These are phyloP conservation scores for Macrophomina pseudophaseolina DNA, from an alignment of 2,329 filamentous ascomycete genomes.

Conservation along the genomic window DNA sequence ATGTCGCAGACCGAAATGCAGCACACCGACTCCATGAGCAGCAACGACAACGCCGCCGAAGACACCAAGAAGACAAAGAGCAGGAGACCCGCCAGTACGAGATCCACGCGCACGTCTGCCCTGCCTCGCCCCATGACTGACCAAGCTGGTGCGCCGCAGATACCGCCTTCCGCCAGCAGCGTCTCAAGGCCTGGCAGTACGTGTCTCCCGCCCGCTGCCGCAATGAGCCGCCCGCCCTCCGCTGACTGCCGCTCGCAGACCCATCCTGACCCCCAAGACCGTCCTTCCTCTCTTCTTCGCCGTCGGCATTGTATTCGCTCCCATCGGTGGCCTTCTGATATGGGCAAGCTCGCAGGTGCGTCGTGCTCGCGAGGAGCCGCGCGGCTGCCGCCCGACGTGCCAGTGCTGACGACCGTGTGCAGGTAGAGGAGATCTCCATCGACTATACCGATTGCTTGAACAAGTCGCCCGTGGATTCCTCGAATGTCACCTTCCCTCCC, in stretches of 20 bases:
- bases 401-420: conserved; percentile 8
- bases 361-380: not conserved
- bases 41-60: conserved; percentile 48
- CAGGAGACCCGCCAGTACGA: conserved; percentile 84
- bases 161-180: conserved; percentile 95
- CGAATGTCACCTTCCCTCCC: conserved; percentile 30
- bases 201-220: conserved; percentile 45
- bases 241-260: conserved; percentile 62
- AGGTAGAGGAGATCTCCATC: conserved; percentile 90
- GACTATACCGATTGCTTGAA: conserved; percentile 82
- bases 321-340: conserved; percentile 84
- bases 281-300: conserved; percentile 89
- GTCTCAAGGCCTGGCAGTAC: conserved; percentile 98
- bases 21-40: conserved; percentile 49
- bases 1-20: conserved; percentile 55
- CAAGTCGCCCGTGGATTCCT: conserved; percentile 55
- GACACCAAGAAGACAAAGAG: conserved; percentile 74
- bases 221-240: conserved; percentile 7
- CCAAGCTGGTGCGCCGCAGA: conserved; percentile 59
- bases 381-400: not conserved
- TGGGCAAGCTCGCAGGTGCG: conserved; percentile 80
- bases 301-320: conserved; percentile 89
- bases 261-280: conserved; percentile 93
- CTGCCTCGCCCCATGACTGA: conserved; percentile 27
- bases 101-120: conserved; percentile 13